Conservation (phyloP, 441 rosid species). For the Macaranga tanarius region DNA sequence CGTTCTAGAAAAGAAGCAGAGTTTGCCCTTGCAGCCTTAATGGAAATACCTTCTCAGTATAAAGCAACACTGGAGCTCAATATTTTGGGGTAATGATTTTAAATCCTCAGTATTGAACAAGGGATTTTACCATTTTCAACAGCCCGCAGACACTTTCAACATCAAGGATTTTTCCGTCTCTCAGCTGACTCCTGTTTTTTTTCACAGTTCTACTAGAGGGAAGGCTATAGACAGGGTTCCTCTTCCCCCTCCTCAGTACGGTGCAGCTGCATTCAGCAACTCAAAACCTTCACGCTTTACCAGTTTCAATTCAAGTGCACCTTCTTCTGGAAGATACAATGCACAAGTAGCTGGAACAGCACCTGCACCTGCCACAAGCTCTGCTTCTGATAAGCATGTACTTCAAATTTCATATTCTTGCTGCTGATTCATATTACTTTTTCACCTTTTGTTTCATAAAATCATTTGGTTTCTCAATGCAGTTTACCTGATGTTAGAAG, state of each 20-base stretch:
- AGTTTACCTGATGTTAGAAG: neutral
- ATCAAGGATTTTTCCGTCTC: neutral
- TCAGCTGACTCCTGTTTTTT: neutral
- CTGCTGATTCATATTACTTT: neutral
- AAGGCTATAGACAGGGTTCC: slow-evolving; percentile 59
- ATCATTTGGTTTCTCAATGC: neutral
- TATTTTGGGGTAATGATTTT: slow-evolving; percentile 62
- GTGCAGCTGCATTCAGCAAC: slow-evolving; percentile 45
- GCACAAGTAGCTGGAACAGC: slow-evolving; percentile 20
- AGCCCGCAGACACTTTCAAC: neutral
- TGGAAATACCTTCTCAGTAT: slow-evolving; percentile 97
- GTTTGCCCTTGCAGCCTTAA: slow-evolving; percentile 88
- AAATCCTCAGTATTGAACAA: neutral
- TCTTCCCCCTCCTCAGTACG: slow-evolving; percentile 78
- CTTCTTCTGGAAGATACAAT: slow-evolving; percentile 27
- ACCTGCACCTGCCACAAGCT: slow-evolving; percentile 40
- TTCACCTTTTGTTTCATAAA: neutral
- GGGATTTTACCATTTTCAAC: slow-evolving; percentile 4
- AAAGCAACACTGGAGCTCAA: slow-evolving; percentile 84
- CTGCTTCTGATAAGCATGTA: slow-evolving; percentile 56
- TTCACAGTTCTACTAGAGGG: slow-evolving; percentile 52
- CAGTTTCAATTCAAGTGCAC: slow-evolving; percentile 39
- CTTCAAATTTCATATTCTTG: slow-evolving; percentile 3
- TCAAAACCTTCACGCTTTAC: slow-evolving; percentile 44
- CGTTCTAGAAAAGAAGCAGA: slow-evolving; percentile 66